Conservation (phyloP, 75 land plant species). For the Picea sitchensis region DNA sequence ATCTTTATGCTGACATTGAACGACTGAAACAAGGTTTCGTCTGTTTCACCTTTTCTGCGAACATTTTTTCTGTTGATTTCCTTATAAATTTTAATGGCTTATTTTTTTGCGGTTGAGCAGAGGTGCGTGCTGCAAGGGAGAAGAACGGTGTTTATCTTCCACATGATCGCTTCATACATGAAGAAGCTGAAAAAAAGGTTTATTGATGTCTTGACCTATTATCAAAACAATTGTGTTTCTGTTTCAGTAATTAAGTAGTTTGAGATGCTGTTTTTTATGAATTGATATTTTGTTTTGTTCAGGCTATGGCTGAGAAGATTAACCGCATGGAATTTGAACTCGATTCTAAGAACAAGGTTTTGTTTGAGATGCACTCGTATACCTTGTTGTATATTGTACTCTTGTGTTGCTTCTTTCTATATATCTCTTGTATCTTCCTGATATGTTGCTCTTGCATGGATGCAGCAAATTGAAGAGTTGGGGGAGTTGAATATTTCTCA, state of each 20-base stretch:
- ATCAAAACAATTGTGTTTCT: background rate
- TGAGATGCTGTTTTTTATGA: background rate
- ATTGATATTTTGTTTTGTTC: background rate
- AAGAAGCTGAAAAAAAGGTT: slow-evolving; percentile 50
- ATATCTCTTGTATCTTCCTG: background rate
- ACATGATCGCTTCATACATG: slow-evolving; percentile 43
- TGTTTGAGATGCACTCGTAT: background rate
- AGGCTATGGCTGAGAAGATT: slow-evolving; percentile 46
- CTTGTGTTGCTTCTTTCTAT: background rate
- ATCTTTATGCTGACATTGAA: slow-evolving; percentile 86
- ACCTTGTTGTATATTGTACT: background rate
- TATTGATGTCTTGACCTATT: background rate
- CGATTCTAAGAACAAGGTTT: slow-evolving; percentile 43
- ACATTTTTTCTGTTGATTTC: background rate
- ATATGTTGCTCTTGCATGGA: background rate
- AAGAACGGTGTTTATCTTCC: slow-evolving; percentile 62
- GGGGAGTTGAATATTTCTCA: slow-evolving; percentile 14
- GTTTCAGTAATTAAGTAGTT: background rate
- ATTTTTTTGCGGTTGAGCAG: slow-evolving; percentile 22
- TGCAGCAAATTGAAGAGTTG: slow-evolving; percentile 24
- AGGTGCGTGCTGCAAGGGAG: slow-evolving; percentile 58
- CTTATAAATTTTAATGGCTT: background rate
- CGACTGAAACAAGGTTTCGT: slow-evolving; percentile 74
- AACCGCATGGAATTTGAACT: slow-evolving; percentile 46
- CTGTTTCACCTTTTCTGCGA: slow-evolving; percentile 18